Evolutionary conservation across 768 basidiomycete species (phyloP).

Genomic region (Pleurotus giganteus): DNA sequence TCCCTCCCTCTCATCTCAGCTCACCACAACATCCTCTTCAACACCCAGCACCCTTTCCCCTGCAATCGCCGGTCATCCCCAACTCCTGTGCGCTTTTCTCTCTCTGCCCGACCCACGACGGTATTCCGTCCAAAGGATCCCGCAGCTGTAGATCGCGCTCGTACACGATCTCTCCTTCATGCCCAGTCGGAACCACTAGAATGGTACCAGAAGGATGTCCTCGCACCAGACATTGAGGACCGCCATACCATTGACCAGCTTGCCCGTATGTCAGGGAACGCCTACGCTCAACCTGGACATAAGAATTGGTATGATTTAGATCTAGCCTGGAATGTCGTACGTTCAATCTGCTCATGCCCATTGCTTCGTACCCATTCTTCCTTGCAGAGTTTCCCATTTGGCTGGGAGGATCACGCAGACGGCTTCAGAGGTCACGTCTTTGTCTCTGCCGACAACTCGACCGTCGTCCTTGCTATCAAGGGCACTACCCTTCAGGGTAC

Average conservation of each 20-base stretch:
- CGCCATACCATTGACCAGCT: constrained; percentile 77
- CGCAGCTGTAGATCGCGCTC: constrained; percentile 48
- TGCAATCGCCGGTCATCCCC: neutral
- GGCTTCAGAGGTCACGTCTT: constrained; percentile 94
- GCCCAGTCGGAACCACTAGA: constrained; percentile 50
- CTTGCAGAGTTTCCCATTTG: constrained; percentile 72
- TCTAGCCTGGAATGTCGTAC: constrained; percentile 58
- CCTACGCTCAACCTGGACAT: constrained; percentile 72
- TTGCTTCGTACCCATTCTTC: constrained; percentile 8
- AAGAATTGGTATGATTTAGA: constrained; percentile 84
- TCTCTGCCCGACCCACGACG: constrained; percentile 51
- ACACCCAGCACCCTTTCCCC: neutral
- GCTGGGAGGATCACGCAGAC: constrained; percentile 64
- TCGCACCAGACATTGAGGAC: constrained; percentile 79
- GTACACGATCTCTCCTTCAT: constrained; percentile 46
- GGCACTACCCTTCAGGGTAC: constrained; percentile 80
- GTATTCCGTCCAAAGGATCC: constrained; percentile 61
- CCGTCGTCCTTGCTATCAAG: constrained; percentile 87
- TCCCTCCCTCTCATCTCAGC: neutral
- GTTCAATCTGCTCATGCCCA: neutral
- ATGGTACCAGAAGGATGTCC: constrained; percentile 68
- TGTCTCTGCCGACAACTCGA: constrained; percentile 72
- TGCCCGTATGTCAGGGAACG: constrained; percentile 87
- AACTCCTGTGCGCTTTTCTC: constrained; percentile 9
- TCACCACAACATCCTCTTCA: constrained; percentile 1